Conservation (phyloP, 768 basidiomycete genomes). For the Boletus fagicola region DNA sequence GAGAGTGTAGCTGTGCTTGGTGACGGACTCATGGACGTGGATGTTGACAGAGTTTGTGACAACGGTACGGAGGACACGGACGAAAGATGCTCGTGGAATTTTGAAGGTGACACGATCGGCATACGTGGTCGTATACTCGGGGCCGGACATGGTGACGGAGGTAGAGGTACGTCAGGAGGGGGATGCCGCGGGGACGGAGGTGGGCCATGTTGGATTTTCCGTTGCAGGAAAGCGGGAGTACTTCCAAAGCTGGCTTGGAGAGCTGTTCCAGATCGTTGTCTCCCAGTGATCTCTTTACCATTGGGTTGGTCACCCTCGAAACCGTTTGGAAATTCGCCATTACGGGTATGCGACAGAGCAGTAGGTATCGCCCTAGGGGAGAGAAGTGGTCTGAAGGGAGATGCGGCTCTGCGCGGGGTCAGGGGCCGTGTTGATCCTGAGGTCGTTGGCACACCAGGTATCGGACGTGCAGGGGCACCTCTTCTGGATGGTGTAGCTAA, state of each 20-base stretch:
- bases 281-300: slow-evolving; percentile 7
- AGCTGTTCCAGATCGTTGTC: slow-evolving; percentile 17
- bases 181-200: slow-evolving; percentile 28
- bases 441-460: slow-evolving; percentile 13
- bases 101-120: slow-evolving; percentile 18
- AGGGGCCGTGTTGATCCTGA: slow-evolving; percentile 15
- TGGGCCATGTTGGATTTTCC: slow-evolving; percentile 25
- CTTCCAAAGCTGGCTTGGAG: slow-evolving; percentile 6
- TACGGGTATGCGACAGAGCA: neutral
- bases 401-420: slow-evolving; percentile 15
- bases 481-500: slow-evolving; percentile 10
- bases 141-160: slow-evolving; percentile 21
- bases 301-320: slow-evolving; percentile 9
- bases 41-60: slow-evolving; percentile 12
- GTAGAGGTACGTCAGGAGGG: slow-evolving; percentile 31
- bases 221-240: slow-evolving; percentile 31
- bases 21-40: slow-evolving; percentile 15
- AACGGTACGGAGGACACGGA: slow-evolving; percentile 27
- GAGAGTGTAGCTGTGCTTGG: slow-evolving; percentile 26
- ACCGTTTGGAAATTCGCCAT: neutral
- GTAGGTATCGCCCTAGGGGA: slow-evolving; percentile 12
- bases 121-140: slow-evolving; percentile 9
- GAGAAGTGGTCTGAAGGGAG: slow-evolving; percentile 25
- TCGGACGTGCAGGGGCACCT: slow-evolving; percentile 13
- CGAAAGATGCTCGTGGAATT: slow-evolving; percentile 35